These are phyloP conservation scores for Petunia axillaris DNA, from an alignment of 257 asterid species.

Conservation along the genomic window DNA sequence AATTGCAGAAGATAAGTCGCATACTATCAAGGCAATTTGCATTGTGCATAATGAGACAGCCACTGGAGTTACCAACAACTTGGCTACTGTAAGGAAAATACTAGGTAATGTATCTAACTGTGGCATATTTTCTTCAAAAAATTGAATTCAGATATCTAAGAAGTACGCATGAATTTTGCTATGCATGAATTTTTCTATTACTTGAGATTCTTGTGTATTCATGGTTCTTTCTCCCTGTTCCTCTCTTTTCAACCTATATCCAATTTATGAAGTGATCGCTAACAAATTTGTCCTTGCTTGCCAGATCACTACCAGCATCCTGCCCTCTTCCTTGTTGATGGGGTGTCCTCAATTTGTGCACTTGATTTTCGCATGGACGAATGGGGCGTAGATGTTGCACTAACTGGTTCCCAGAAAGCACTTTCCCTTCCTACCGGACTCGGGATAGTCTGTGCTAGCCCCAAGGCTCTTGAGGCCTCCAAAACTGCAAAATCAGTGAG, in stretches of 20 bases:
- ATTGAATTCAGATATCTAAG: neutral
- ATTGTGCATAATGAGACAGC: constrained; percentile 99
- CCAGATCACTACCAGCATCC: constrained; percentile 94
- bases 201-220: neutral
- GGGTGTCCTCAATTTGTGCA: constrained; percentile 97
- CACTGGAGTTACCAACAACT: constrained; percentile 95
- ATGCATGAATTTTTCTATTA: neutral
- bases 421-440: constrained; percentile 95
- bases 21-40: constrained; percentile 93
- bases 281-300: neutral
- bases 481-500: constrained; percentile 87
- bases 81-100: constrained; percentile 85
- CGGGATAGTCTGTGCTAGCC: constrained; percentile 96
- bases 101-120: constrained; percentile 58
- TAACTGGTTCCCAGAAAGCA: constrained; percentile 97
- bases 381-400: constrained; percentile 97
- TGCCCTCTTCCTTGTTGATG: constrained; percentile 89
- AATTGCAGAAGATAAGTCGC: constrained; percentile 68
- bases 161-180: neutral
- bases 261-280: too few relatives aligned
- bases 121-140: neutral
- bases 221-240: neutral
- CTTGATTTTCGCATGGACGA: constrained; percentile 99
- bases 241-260: too few relatives aligned
- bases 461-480: constrained; percentile 88